phyloP scores from a whole-genome alignment of 805 yeast genomes.

The Candida rishiriensis region DNA sequence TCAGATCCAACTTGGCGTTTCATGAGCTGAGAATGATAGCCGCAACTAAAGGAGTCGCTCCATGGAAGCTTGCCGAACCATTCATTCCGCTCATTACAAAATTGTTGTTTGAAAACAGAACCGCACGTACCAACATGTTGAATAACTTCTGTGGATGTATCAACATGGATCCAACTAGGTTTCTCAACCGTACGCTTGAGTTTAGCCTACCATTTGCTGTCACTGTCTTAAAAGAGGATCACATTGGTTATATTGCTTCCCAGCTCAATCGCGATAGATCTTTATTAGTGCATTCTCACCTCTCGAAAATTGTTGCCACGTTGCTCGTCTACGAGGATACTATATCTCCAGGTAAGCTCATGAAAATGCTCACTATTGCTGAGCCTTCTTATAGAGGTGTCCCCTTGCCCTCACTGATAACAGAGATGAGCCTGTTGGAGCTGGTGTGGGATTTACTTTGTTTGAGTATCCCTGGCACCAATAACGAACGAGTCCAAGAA shows the following conservation, averaged over 20 bases:
- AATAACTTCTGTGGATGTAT: slow-evolving; percentile 59
- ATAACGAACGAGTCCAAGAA: slow-evolving; percentile 30
- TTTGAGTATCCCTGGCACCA: slow-evolving; percentile 30
- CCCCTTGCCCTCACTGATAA: slow-evolving; percentile 30
- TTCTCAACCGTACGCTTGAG: slow-evolving; percentile 63
- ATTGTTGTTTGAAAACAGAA: slow-evolving; percentile 51
- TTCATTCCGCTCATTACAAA: slow-evolving; percentile 70
- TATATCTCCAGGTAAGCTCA: slow-evolving; percentile 46
- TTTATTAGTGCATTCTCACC: slow-evolving; percentile 43
- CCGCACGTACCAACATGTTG: slow-evolving; percentile 48
- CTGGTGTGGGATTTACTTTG: slow-evolving; percentile 43
- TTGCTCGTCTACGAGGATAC: slow-evolving; percentile 47
- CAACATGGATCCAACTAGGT: slow-evolving; percentile 55
- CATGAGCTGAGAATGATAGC: slow-evolving; percentile 62
- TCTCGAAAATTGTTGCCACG: slow-evolving; percentile 53
- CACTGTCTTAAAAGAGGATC: slow-evolving; percentile 58
- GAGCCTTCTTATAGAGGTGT: slow-evolving; percentile 41
- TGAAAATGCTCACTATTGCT: slow-evolving; percentile 48
- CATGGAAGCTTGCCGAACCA: slow-evolving; percentile 79
- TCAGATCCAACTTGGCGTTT: slow-evolving; percentile 64
- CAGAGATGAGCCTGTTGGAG: slow-evolving; percentile 20
- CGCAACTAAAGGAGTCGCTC: slow-evolving; percentile 48
- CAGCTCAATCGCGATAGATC: slow-evolving; percentile 41
- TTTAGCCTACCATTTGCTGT: slow-evolving; percentile 76
- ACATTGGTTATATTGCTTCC: slow-evolving; percentile 58